Percentiles rank a stretch among this genome's conserved stretches.
These are phyloP conservation scores for Diaporthe velutina DNA, from an alignment of 2,329 filamentous ascomycete genomes.

Conservation along the genomic window DNA sequence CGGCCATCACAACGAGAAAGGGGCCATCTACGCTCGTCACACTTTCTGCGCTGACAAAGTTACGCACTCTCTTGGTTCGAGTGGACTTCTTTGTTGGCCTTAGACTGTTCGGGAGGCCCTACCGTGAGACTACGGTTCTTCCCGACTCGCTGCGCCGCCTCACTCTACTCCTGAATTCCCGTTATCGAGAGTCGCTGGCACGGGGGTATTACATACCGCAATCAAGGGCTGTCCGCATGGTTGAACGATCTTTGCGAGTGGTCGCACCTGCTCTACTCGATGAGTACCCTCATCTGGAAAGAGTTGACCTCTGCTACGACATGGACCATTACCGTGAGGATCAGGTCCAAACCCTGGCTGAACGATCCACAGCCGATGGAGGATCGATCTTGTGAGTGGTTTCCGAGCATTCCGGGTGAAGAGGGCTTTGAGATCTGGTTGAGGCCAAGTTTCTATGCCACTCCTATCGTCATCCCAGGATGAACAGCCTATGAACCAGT, in stretches of 20 bases:
- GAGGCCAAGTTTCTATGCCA: neutral
- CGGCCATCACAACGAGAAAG: neutral
- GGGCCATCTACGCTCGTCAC: neutral
- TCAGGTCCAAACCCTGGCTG: neutral
- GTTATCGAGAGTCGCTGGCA: too few relatives aligned
- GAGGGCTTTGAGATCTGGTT: neutral
- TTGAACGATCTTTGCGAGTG: neutral
- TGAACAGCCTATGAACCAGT: too few relatives aligned
- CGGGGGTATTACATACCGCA: fast-evolving
- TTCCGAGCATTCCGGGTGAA: neutral
- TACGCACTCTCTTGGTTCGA: neutral
- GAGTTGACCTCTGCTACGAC: neutral
- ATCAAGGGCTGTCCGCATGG: fast-evolving
- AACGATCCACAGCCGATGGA: neutral
- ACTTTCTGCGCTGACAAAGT: neutral
- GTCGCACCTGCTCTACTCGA: neutral
- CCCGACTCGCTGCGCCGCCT: neutral
- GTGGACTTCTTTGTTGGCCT: neutral
- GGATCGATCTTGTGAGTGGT: too few relatives aligned
- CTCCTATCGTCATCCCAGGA: neutral
- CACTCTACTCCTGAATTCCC: neutral
- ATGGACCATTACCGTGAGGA: neutral
- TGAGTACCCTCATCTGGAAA: neutral
- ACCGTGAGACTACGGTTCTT: neutral
- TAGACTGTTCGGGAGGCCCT: fast-evolving